Evolutionary conservation across 2,329 filamentous ascomycete species (phyloP).

Genomic region (Arthrinium puccinioides): DNA sequence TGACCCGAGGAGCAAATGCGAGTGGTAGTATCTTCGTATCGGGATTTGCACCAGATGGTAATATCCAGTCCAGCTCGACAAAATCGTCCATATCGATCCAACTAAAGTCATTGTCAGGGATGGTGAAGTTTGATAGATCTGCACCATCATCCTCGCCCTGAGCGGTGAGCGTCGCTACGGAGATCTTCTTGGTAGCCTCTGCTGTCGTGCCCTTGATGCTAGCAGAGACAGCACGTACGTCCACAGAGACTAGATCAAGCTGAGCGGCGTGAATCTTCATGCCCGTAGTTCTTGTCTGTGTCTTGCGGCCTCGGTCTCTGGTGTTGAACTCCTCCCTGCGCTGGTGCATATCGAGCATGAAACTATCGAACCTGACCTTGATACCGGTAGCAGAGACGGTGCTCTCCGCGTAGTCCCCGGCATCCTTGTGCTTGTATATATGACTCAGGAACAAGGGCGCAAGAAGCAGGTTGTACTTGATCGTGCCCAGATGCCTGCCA

Average conservation of each 20-base stretch:
- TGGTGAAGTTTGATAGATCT: slow-evolving; percentile 83
- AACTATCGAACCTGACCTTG: slow-evolving; percentile 91
- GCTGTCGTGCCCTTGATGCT: slow-evolving; percentile 74
- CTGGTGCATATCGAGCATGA: slow-evolving; percentile 95
- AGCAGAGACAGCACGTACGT: slow-evolving; percentile 88
- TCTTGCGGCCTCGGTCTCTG: slow-evolving; percentile 66
- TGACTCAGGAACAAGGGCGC: slow-evolving; percentile 93
- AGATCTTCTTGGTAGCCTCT: slow-evolving; percentile 63
- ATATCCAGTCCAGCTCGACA: slow-evolving; percentile 93
- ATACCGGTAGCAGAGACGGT: slow-evolving; percentile 89
- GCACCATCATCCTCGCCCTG: slow-evolving; percentile 50
- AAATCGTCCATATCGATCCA: slow-evolving; percentile 99
- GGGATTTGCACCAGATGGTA: slow-evolving; percentile 82
- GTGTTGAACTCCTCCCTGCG: slow-evolving; percentile 87
- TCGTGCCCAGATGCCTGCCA: slow-evolving; percentile 90
- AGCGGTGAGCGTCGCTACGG: slow-evolving; percentile 40
- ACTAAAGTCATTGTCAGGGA: slow-evolving; percentile 88
- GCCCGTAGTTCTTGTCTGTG: slow-evolving; percentile 74
- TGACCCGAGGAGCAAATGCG: slow-evolving; percentile 88
- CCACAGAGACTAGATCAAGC: slow-evolving; percentile 82
- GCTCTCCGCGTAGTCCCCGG: slow-evolving; percentile 70
- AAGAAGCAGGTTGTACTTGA: slow-evolving; percentile 92
- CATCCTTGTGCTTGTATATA: slow-evolving; percentile 97
- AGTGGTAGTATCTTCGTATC: slow-evolving; percentile 92
- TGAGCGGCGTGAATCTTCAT: slow-evolving; percentile 97